Evolutionary conservation across 2,329 filamentous ascomycete genomes (phyloP).

Genomic region (Tolypocladium sp.): DNA sequence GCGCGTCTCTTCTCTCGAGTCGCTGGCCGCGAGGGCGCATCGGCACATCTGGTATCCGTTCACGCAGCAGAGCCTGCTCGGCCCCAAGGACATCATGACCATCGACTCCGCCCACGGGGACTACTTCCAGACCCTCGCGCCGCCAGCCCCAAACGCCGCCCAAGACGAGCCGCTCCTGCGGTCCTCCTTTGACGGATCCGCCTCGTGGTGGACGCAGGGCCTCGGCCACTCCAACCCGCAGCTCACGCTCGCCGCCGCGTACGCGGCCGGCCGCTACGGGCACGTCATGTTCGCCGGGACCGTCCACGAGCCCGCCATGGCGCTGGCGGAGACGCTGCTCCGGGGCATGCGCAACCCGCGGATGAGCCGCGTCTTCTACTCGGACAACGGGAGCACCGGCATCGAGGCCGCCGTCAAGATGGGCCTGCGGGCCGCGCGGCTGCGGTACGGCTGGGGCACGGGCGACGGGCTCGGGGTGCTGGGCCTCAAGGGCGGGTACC

Average conservation of each 20-base stretch:
- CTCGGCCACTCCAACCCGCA: constrained; percentile 69
- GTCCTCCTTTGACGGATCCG: constrained; percentile 72
- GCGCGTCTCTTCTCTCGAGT: constrained; percentile 49
- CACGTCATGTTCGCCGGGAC: constrained; percentile 82
- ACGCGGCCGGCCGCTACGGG: constrained; percentile 75
- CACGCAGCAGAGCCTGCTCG: constrained; percentile 64
- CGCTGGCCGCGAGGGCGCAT: constrained; percentile 52
- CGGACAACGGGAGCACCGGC: constrained; percentile 76
- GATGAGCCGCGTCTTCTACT: constrained; percentile 66
- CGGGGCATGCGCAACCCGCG: constrained; percentile 51
- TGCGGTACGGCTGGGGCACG: constrained; percentile 57
- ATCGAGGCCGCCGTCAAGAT: constrained; percentile 82
- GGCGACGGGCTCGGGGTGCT: constrained; percentile 55
- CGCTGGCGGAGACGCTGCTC: constrained; percentile 58
- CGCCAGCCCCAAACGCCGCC: not conserved
- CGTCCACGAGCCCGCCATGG: constrained; percentile 68
- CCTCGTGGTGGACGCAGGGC: constrained; percentile 88
- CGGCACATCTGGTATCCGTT: constrained; percentile 77
- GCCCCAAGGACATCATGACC: constrained; percentile 53
- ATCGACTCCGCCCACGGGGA: constrained; percentile 78
- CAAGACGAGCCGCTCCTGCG: constrained; percentile 10
- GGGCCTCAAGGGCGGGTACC: constrained; percentile 72
- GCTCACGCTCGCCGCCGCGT: constrained; percentile 65
- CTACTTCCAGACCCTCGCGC: constrained; percentile 55
- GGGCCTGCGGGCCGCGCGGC: constrained; percentile 60